These are phyloP conservation scores for Agaricus bisporus DNA, from an alignment of 768 basidiomycete genomes.

Conservation along the genomic window DNA sequence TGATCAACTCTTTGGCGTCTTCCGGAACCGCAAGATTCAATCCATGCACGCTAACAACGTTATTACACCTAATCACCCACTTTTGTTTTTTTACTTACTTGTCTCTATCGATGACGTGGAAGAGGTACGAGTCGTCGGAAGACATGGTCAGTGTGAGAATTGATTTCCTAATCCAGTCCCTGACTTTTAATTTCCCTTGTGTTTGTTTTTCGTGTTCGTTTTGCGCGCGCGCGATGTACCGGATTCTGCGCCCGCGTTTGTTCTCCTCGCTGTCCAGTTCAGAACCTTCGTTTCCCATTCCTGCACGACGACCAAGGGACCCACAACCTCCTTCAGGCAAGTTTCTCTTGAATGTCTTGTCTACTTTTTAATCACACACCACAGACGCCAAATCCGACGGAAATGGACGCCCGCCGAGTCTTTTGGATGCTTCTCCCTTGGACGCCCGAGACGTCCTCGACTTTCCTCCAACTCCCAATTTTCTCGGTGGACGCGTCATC, in stretches of 20 bases:
- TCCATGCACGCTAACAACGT: slow-evolving; percentile 71
- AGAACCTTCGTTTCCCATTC: no score
- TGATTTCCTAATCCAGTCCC: no score
- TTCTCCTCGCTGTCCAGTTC: not conserved
- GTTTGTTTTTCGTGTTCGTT: no score
- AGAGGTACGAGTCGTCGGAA: slow-evolving; percentile 51
- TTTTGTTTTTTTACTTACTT: no score
- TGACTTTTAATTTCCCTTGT: no score
- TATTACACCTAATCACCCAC: no score
- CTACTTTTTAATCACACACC: no score
- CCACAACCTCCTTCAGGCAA: no score
- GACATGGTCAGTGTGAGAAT: slow-evolving; percentile 36
- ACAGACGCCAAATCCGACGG: not conserved
- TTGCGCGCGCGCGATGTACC: no score
- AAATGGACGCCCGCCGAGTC: slow-evolving; percentile 31
- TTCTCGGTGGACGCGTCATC: slow-evolving; percentile 56
- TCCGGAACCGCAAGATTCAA: slow-evolving; percentile 79
- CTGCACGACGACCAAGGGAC: not conserved
- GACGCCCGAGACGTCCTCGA: slow-evolving; percentile 53
- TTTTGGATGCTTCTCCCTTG: slow-evolving; percentile 53
- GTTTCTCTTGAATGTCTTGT: no score
- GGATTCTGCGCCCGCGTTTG: not conserved
- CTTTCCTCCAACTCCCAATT: slow-evolving; percentile 47
- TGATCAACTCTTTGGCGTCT: slow-evolving; percentile 69
- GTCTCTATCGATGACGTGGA: slow-evolving; percentile 55